phyloP scores from a whole-genome alignment of 768 basidiomycete genomes.

The Tylopilus cervinicoccineus region DNA sequence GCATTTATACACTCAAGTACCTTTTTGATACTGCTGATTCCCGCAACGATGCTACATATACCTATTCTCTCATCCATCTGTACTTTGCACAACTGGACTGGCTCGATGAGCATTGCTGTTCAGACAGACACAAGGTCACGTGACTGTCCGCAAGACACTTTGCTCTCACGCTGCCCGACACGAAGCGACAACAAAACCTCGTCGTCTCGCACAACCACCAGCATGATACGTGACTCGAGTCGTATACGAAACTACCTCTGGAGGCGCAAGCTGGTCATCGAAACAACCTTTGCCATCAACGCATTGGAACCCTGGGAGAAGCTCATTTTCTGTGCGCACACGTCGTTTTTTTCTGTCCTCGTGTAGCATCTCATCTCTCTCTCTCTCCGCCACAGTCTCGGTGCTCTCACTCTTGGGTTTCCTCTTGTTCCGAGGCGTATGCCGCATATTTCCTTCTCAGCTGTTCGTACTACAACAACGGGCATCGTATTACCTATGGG shows the following conservation, averaged over 20 bases:
- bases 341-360: background rate
- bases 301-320: constrained; percentile 73
- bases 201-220: background rate
- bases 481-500: constrained; percentile 61
- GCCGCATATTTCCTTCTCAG: constrained; percentile 58
- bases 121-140: background rate
- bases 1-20: constrained; percentile 1
- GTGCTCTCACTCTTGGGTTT: constrained; percentile 37
- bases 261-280: constrained; percentile 53
- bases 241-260: constrained; percentile 39
- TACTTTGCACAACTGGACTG: constrained; percentile 13
- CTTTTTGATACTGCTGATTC: constrained; percentile 2
- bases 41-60: constrained; percentile 8
- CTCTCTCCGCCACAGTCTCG: constrained; percentile 31
- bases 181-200: background rate
- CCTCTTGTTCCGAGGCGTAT: constrained; percentile 48
- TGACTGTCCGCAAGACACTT: background rate
- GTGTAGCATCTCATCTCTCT: background rate
- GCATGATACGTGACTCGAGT: constrained; percentile 12
- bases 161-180: constrained; percentile 7
- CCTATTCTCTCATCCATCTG: constrained; percentile 13
- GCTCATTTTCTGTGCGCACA: constrained; percentile 48
- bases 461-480: constrained; percentile 48
- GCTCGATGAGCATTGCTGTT: background rate
- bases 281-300: constrained; percentile 54